Evolutionary conservation across 2,329 filamentous ascomycete genomes (phyloP), one percentile per base, ranked within the genome.

Genomic region (Penicillium sumatraense): DNA sequence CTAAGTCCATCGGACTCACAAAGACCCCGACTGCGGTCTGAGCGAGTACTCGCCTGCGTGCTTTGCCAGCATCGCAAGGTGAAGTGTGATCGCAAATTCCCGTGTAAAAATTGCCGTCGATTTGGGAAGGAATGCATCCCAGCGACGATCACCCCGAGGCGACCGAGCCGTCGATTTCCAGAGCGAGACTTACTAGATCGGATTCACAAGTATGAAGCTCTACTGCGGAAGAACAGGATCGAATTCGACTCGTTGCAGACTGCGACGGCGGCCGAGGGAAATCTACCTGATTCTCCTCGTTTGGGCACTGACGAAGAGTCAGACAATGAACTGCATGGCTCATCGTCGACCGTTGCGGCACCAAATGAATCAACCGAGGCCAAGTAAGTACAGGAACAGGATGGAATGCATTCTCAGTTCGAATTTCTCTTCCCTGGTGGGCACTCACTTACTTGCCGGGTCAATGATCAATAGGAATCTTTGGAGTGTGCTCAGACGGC

Each of bases 61-160:
- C 80, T 87, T 18, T 93, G 90, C 68, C 89, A 92, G 69, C 88
- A 89, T 69, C 85, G 88, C 57, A 91, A 91, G 71, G 83, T 91
- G 38, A 86, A 86, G 56, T 91, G 89, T 72, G 86, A 91, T 72
- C 88, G 88, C 72, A 84, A 82, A 63, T 86, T 86, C 72, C 89
- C 89, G 14, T 91, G 89, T 68, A 79, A 82, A 64, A 88, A 88
- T 72, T 91, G 89, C 67, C 77, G 85, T 68, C 87, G 83, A 72
- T 81, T 83, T 49, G 75, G 80, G 20, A 81, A 81, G 27, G 83
- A 89, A 61, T 91, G 86, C 29, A 64, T 81, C 3, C 75, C 78
- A 3, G 72, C 75, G 1, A 65, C 71, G 5, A 66, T 71, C 73
- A 83, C 60, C 76, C 84, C 60, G 1, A 62, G 63, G 72, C 85